Percentiles rank a stretch among this genome's conserved stretches.
phyloP scores from a whole-genome alignment of 2,329 filamentous ascomycete genomes.

The Fusarium compactum region DNA sequence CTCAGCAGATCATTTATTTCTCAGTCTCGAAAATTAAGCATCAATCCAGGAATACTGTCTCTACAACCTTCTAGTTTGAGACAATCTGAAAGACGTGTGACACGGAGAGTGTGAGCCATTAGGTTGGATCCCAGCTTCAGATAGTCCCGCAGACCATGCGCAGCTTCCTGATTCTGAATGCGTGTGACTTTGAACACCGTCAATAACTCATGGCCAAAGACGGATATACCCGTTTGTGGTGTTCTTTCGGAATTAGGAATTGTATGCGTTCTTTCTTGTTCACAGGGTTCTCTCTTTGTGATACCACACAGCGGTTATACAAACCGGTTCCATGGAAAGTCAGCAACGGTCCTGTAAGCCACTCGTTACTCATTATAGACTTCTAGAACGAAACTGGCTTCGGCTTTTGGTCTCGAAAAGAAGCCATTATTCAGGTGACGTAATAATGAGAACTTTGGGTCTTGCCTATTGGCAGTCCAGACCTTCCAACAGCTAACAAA shows the following conservation, averaged over 20 bases:
- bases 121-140: neutral
- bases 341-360: neutral
- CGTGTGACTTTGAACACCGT: neutral
- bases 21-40: neutral
- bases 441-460: neutral
- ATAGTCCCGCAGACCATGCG: neutral
- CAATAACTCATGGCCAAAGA: neutral
- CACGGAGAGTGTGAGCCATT: too few species aligned
- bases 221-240: neutral
- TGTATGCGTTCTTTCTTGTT: neutral
- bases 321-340: neutral
- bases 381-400: slow-evolving; percentile 7
- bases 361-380: neutral
- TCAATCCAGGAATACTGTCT: neutral
- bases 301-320: neutral
- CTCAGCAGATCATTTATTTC: neutral
- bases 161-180: neutral
- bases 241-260: neutral
- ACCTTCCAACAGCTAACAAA: neutral
- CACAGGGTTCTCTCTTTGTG: neutral
- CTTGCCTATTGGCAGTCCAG: neutral
- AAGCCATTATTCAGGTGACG: neutral
- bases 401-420: neutral
- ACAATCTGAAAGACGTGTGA: neutral
- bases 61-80: neutral